Evolutionary conservation across 257 asterid species (phyloP), one percentile per base, ranked within the genome.

Genomic region (Scutellaria baicalensis): DNA sequence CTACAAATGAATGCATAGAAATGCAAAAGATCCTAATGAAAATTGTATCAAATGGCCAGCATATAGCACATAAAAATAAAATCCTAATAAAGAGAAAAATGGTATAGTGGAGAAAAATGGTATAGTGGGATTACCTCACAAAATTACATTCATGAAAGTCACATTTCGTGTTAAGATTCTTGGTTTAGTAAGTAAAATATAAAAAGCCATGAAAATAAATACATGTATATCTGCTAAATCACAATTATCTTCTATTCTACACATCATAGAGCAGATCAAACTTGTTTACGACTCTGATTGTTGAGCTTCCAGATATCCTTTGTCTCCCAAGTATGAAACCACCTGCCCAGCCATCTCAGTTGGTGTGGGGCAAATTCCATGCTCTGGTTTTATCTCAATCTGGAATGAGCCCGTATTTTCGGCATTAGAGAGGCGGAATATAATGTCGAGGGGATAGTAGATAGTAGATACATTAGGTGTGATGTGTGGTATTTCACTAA

Each of bases 321-420:
- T 85, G 60, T 77, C 81, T 54, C 82, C 93, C 87, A 93, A 77
- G 84, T 85, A 90, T 20, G 93, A 72, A 6, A 78, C 90, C 63
- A 93, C 95, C 73, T 86, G 79, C 39, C 78, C 90, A 40, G 96
- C 92, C 97, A 93, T 93, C 84, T 93, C 97, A 59, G 6, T 57
- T 0, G 98, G 96, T 48, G 96, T 79, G 0, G 96, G 95, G 74
- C 96, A 87, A 47, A 71, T 65, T 71, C 97, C 97, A 17, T 78
- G 86, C 21, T 81, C 78, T 76, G 83, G 86, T 64, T 64, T 76
- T 73, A 93, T 83, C 84, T 90, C 98, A 75, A 93, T 93, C 98
- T 90, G 80, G 76, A 63, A 44, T 33, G 49, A 6, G 21, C 44
- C 39, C 61, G 9, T 9, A 44, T 44, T 9, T 9, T 6, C 1